These are phyloP conservation scores for Marasmius tenuissimus DNA, from an alignment of 1,284 basidiomycete species.

Conservation along the genomic window DNA sequence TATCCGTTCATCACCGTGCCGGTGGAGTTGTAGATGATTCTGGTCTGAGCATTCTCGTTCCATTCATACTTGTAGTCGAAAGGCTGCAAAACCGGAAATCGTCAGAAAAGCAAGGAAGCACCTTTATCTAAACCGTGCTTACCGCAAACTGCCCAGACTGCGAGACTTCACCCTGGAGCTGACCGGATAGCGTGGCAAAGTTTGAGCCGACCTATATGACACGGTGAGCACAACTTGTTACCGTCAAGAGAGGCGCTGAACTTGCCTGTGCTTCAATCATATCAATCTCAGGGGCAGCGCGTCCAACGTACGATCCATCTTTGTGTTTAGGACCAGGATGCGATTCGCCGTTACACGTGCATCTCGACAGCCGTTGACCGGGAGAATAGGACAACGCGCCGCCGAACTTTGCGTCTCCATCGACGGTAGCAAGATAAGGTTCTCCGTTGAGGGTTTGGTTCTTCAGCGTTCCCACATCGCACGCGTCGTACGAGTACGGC, in stretches of 20 bases:
- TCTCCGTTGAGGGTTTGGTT: slow-evolving; percentile 43
- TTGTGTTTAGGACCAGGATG: slow-evolving; percentile 58
- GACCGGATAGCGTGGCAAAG: neutral
- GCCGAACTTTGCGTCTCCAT: slow-evolving; percentile 34
- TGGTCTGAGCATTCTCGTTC: slow-evolving; percentile 40
- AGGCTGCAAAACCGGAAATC: slow-evolving; percentile 31
- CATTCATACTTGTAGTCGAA: slow-evolving; percentile 45
- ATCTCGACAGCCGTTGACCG: slow-evolving; percentile 62
- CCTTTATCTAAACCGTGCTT: slow-evolving; percentile 20
- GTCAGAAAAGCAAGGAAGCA: slow-evolving; percentile 4
- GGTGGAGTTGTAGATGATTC: slow-evolving; percentile 43
- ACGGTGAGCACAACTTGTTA: neutral
- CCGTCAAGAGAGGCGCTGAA: slow-evolving; percentile 2
- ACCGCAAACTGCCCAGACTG: slow-evolving; percentile 56
- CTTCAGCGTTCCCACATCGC: slow-evolving; percentile 56
- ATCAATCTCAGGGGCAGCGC: slow-evolving; percentile 66
- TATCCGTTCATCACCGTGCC: slow-evolving; percentile 51
- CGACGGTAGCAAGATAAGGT: slow-evolving; percentile 28
- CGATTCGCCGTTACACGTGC: slow-evolving; percentile 55
- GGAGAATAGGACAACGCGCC: slow-evolving; percentile 45
- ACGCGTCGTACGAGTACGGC: slow-evolving; percentile 12
- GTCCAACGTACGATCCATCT: slow-evolving; percentile 52
- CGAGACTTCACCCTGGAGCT: slow-evolving; percentile 36
- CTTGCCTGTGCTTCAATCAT: slow-evolving; percentile 47
- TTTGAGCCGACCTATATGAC: slow-evolving; percentile 31